phyloP scores from a whole-genome alignment of 2,329 filamentous ascomycete genomes.

The Botrytis galanthina region DNA sequence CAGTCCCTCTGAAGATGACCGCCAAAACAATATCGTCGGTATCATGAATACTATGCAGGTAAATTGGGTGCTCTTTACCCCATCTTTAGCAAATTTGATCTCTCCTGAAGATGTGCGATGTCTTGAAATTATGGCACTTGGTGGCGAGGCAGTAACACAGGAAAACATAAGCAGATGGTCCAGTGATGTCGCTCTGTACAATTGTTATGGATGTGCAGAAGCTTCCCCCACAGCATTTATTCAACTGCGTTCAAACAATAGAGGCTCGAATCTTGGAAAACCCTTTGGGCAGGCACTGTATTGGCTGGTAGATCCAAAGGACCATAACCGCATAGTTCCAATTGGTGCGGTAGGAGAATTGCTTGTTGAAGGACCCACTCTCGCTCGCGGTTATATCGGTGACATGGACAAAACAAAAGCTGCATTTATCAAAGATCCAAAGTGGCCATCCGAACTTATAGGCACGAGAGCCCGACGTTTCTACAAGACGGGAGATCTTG shows the following conservation, averaged over 20 bases:
- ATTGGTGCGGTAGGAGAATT: slow-evolving; percentile 42
- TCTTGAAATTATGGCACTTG: slow-evolving; percentile 25
- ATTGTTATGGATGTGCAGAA: slow-evolving; percentile 16
- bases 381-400: slow-evolving; percentile 44
- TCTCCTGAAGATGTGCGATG: slow-evolving; percentile 38
- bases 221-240: not conserved
- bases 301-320: slow-evolving; percentile 44
- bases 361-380: slow-evolving; percentile 40
- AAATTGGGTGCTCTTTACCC: slow-evolving; percentile 28
- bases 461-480: slow-evolving; percentile 42
- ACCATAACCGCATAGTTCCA: slow-evolving; percentile 40
- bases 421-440: slow-evolving; percentile 39
- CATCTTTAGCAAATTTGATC: slow-evolving; percentile 32
- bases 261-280: slow-evolving; percentile 16
- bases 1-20: slow-evolving; percentile 30
- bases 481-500: slow-evolving; percentile 60
- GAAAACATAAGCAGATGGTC: slow-evolving; percentile 39
- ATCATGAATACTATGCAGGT: slow-evolving; percentile 25
- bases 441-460: slow-evolving; percentile 31
- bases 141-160: slow-evolving; percentile 25
- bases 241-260: slow-evolving; percentile 15
- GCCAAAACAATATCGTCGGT: slow-evolving; percentile 23
- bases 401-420: slow-evolving; percentile 39
- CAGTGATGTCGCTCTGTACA: slow-evolving; percentile 5
- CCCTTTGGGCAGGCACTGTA: not conserved